These are phyloP conservation scores for Colletotrichum melonis DNA, from an alignment of 2,329 filamentous ascomycete genomes.

Conservation along the genomic window DNA sequence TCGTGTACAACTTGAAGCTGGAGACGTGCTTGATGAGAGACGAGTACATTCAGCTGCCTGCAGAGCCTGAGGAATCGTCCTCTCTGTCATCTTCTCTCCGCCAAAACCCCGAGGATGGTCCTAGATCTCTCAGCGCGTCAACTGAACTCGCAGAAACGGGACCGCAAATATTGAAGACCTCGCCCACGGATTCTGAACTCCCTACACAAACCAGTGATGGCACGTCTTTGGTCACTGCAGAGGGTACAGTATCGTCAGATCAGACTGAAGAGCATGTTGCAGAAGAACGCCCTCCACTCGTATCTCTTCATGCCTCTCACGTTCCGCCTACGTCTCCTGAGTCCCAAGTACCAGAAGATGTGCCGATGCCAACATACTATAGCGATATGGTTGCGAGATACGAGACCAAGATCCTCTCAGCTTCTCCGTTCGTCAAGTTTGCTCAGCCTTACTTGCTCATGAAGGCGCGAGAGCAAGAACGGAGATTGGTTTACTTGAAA, in stretches of 20 bases:
- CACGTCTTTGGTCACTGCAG: conserved; percentile 35
- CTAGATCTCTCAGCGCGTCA: conserved; percentile 46
- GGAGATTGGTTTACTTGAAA: conserved; percentile 83
- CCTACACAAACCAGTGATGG: conserved; percentile 32
- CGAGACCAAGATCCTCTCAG: conserved; percentile 91
- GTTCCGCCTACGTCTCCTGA: conserved; percentile 56
- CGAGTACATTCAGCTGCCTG: conserved; percentile 87
- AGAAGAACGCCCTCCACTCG: conserved; percentile 43
- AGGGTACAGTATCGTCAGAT: conserved; percentile 42
- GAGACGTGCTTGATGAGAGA: conserved; percentile 95
- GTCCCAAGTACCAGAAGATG: conserved; percentile 77
- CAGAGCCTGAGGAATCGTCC: conserved; percentile 58
- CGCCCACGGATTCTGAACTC: conserved; percentile 47
- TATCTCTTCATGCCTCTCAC: conserved; percentile 57
- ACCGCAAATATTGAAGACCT: conserved; percentile 48
- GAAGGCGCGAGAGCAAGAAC: conserved; percentile 90
- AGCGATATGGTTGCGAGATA: conserved; percentile 95
- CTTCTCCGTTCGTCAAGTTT: conserved; percentile 96
- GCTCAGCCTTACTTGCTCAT: conserved; percentile 93
- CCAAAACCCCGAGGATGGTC: conserved; percentile 49
- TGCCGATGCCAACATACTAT: conserved; percentile 91
- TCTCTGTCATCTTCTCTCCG: conserved; percentile 42
- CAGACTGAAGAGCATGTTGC: conserved; percentile 38
- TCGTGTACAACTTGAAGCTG: conserved; percentile 96
- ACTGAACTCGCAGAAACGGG: conserved; percentile 41